These are phyloP conservation scores for Tillandsia leiboldiana DNA, from an alignment of 176 grass and related monocot species.

Conservation along the genomic window DNA sequence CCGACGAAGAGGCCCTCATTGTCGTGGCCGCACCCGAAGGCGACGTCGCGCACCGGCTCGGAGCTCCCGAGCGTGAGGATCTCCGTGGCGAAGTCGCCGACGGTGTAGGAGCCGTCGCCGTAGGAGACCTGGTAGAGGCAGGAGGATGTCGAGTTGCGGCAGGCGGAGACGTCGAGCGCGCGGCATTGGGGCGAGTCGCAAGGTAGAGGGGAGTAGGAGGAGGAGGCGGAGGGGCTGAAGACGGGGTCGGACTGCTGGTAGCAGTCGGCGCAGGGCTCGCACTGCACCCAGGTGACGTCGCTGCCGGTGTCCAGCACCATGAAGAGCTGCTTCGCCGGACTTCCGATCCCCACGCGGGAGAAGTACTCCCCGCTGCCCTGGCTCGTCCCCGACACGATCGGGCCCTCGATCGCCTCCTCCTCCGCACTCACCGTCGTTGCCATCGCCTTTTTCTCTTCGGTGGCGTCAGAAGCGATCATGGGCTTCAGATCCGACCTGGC, in stretches of 20 bases:
- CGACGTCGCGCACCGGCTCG: slow-evolving; percentile 28
- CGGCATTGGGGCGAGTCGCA: slow-evolving; percentile 55
- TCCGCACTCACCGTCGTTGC: slow-evolving; percentile 4
- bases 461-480: not conserved
- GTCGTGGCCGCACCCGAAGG: slow-evolving; percentile 90
- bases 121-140: slow-evolving; percentile 80
- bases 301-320: slow-evolving; percentile 96
- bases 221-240: slow-evolving; percentile 53
- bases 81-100: slow-evolving; percentile 83
- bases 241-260: slow-evolving; percentile 85
- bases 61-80: slow-evolving; percentile 64
- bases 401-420: slow-evolving; percentile 45
- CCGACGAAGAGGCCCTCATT: slow-evolving; percentile 93
- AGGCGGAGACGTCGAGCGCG: slow-evolving; percentile 69
- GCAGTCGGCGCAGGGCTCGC: slow-evolving; percentile 87
- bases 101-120: slow-evolving; percentile 94
- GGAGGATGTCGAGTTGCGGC: slow-evolving; percentile 50
- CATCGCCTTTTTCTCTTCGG: not conserved
- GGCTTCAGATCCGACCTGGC: slow-evolving; percentile 30
- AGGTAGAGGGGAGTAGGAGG: slow-evolving; percentile 51
- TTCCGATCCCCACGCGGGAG: slow-evolving; percentile 66
- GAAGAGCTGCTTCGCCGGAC: slow-evolving; percentile 53
- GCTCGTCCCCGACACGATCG: slow-evolving; percentile 66
- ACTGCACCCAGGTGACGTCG: slow-evolving; percentile 94
- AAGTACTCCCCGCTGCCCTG: slow-evolving; percentile 96